Base-by-base conservation (phyloP, 805 yeast species). In the Lipomyces spencermartinsiae region DNA sequence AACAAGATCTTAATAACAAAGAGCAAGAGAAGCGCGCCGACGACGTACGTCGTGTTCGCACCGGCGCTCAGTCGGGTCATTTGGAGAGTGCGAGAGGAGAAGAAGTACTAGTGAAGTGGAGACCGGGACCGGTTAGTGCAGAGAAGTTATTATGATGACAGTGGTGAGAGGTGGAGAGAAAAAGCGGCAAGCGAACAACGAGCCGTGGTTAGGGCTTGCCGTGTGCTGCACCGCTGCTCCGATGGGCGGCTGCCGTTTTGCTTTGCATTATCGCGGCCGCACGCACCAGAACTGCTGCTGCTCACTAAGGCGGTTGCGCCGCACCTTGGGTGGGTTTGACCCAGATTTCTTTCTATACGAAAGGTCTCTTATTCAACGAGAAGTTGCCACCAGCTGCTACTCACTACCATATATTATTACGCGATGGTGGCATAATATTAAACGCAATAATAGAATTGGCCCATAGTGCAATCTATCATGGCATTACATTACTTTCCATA, bases 21-120 rank as follows among this genome's bases (percentile, higher is more conserved):
- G 57, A 71, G 62, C 39, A 69, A 53, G 46, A 70, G 68, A n/a
- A 69, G 67, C 9, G 73, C 71, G 29, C 70, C 72, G 62, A 71
- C 67, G 34, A 69, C 57, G 61, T 67, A 70, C 35, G 73, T 62
- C 49, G 71, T 22, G 64, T 54, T 49, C 25, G 57, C 31, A 54
- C 53, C 58, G 35, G 67, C 37, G 69, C 43, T 51, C 61, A 70
- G 7, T 37, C 71, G 62, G 59, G n/a, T 12, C 72, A 68, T 65
- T 16, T n/a, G 16, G 49, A n/a, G 49, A n/a, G 22, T 43, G 8
- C 29, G 3, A 16, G 22, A 6, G 25, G 49, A 16, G 49, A 43
- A 7, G 49, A 2, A 43, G 4, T 1, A n/a, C 10, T 43, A 2
- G 22, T 16, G 49, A 43, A 16, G 49, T 2, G 14, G 49, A 25